Base-by-base conservation (phyloP, 192 early-diverging fungal genomes). In the Lobosporangium transversale region DNA sequence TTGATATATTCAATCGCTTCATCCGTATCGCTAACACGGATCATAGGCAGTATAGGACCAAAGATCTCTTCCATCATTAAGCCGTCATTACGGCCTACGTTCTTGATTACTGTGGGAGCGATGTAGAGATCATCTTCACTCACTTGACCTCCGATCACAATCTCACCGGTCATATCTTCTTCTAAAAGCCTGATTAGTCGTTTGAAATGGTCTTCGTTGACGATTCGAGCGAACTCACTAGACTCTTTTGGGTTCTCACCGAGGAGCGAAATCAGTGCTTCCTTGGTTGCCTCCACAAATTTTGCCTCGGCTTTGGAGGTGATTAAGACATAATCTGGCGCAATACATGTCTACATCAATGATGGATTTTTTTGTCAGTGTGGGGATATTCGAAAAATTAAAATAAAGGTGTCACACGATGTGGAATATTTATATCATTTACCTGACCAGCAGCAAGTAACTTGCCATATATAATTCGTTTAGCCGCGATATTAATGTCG, bases 1-100 rank as follows among this genome's bases (percentile, higher is more conserved):
- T 91, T 92, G 54, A 94, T 81, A 52, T 83, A 79, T 44, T 68
- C 79, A 52, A 94, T 84, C 20, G 90, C 91, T 50, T 90, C 92
- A 23, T 91, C 90, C 7, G 90, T 49, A 36, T 82, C 84, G 35
- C 87, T 79, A 50, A 89, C 87, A 15, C 83, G 70, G n/a, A 99
- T 62, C 59, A 98, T 82, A n/a, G 94, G 94, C 61, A 99, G 76
- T 29, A 97, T 59, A 7, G 97, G 97, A n/a, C 94, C 97, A 85
- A 99, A 98, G 36, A 99, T 66, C 76, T 99, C 97, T 33, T 93
- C 93, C 31, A 82, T 58, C 95, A 97, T 95, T 54, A 94, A 68
- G 33, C 78, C 78, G 53, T 87, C 83, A 58, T 86, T 83, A 7
- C 85, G 70, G 15, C 74, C 55, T 12, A 97, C 93, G 32, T 92